Base-by-base conservation (phyloP, 768 basidiomycete species). In the Fistulinella prunicolor region DNA sequence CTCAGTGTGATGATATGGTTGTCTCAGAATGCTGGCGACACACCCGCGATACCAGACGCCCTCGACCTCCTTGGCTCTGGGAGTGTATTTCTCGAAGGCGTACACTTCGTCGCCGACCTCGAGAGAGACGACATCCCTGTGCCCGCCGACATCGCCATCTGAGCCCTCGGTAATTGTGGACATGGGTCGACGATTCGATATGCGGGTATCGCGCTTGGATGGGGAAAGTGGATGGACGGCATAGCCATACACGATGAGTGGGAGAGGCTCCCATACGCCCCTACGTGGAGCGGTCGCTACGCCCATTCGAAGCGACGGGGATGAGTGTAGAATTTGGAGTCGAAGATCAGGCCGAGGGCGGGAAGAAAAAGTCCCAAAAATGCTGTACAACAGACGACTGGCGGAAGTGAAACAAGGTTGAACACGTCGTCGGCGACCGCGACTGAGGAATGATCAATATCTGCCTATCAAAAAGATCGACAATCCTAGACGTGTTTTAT, bases 41-140 rank as follows among this genome's bases (percentile, higher is more conserved):
- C 66, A 96, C 89, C 95, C 95, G 72, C 95, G 77, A 69, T 92
- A 97, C 95, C 95, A 98, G 14, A 83, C 68, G 17, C 85, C 85
- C 46, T 89, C 87, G 12, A 80, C 81, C 44, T 89, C 88, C 61
- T 85, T 88, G 48, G 73, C 77, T 42, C 73, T 73, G 10, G 86
- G 85, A 0, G 77, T 83, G 66, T 93, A 94, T 63, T 85, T 85
- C 72, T 98, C 95, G 61, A 97, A 97, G 16, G 94, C 93, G 69
- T 97, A 97, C 28, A 98, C 84, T 64, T 97, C 94, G 67, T 96
- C 94, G 39, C 95, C 95, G 23, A 97, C 87, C 57, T 96, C 94
- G 47, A 98, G 78, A 6, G 85, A 78, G 28, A 92, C 90, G 20
- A 90, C 84, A 53, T 90, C 88, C 45, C 81, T 76, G 70, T 85